A percentile compares a stretch with the other conserved stretches of the same genome.
phyloP scores from a whole-genome alignment of 495 filamentous ascomycete species.

The Friedmanniomyces simplex region DNA sequence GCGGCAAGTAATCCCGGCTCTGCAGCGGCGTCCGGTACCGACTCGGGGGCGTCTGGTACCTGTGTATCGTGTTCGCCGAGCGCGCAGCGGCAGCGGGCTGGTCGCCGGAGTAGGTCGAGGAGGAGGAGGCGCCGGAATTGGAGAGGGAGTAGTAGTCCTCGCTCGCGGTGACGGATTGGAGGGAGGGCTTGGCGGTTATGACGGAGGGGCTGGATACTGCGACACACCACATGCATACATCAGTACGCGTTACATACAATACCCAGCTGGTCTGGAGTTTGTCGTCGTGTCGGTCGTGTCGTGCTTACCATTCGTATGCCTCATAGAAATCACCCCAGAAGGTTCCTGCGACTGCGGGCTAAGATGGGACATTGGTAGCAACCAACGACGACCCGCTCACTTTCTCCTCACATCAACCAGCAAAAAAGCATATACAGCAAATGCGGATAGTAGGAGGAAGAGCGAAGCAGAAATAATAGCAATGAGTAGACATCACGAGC shows the following conservation, averaged over 20 bases:
- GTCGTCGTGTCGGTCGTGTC: not conserved
- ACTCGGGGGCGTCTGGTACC: slow-evolving; percentile 37
- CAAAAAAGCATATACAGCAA: too few relatives aligned
- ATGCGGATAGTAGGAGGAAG: too few relatives aligned
- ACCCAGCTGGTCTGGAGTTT: not conserved
- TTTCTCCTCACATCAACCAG: too few relatives aligned
- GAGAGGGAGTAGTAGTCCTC: slow-evolving; percentile 57
- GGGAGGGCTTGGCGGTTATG: slow-evolving; percentile 42
- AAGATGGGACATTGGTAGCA: not conserved
- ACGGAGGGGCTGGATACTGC: slow-evolving; percentile 39
- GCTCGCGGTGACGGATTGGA: slow-evolving; percentile 53
- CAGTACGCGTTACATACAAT: too few relatives aligned
- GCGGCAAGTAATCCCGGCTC: slow-evolving; percentile 4
- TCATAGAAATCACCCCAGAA: slow-evolving; percentile 1
- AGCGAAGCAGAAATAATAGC: too few relatives aligned
- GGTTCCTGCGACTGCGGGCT: not conserved
- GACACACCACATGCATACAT: too few relatives aligned
- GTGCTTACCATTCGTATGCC: slow-evolving; percentile 19
- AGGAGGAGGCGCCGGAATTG: slow-evolving; percentile 41
- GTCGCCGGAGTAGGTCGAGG: slow-evolving; percentile 39
- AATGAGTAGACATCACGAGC: too few relatives aligned
- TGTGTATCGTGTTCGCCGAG: slow-evolving; percentile 33
- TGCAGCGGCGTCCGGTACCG: slow-evolving; percentile 25
- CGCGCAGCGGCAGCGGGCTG: not conserved
- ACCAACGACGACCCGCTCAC: not conserved